A percentile compares a stretch with the other conserved stretches of the same genome.
phyloP scores from a whole-genome alignment of 1,284 basidiomycete species.

The Rhodotorula mucilaginosa region DNA sequence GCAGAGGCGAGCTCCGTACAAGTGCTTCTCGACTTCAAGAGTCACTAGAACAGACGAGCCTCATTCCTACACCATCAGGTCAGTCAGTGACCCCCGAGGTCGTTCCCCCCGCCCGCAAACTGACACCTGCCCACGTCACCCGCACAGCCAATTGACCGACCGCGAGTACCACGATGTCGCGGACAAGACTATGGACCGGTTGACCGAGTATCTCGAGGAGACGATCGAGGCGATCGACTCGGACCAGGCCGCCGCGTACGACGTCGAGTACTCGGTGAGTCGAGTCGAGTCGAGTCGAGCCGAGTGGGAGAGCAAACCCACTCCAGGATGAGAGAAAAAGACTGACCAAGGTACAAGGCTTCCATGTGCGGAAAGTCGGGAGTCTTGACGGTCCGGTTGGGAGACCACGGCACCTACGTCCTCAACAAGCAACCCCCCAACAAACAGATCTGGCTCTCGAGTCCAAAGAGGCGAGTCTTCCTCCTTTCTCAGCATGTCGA shows the following conservation, averaged over 20 bases:
- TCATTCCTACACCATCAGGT: conserved; percentile 8
- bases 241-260: conserved; percentile 58
- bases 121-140: neutral
- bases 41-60: neutral
- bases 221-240: conserved; percentile 62
- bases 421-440: conserved; percentile 99
- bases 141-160: conserved; percentile 59
- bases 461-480: conserved; percentile 56
- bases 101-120: neutral
- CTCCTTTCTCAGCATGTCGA: neutral
- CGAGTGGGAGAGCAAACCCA: too few species aligned
- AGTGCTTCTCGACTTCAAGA: neutral
- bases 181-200: conserved; percentile 74
- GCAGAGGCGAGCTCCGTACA: neutral
- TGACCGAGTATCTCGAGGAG: conserved; percentile 76
- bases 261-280: conserved; percentile 92
- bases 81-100: neutral
- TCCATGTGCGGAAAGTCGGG: conserved; percentile 61
- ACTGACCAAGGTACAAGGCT: conserved; percentile 8
- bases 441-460: conserved; percentile 97
- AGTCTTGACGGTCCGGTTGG: conserved; percentile 82
- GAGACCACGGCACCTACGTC: conserved; percentile 87
- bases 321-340: neutral
- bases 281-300: neutral
- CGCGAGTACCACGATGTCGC: conserved; percentile 74